These are phyloP conservation scores for Botrytis hyacinthi DNA, from an alignment of 2,329 filamentous ascomycete species.

Conservation along the genomic window DNA sequence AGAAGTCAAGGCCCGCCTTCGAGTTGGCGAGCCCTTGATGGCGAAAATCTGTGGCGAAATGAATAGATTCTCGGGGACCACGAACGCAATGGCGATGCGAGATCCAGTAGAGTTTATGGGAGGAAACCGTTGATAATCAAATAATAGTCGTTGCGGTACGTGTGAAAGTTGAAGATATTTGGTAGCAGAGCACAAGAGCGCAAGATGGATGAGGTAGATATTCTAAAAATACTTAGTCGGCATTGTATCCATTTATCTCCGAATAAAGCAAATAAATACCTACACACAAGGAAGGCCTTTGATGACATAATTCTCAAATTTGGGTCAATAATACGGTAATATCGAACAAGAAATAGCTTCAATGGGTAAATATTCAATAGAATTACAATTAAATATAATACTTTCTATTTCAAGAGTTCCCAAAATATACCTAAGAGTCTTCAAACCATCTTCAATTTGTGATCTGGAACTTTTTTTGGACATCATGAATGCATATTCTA, in stretches of 20 bases:
- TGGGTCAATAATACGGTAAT: background rate
- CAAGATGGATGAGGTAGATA: background rate
- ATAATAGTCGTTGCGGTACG: background rate
- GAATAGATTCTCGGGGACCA: background rate
- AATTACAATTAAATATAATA: background rate
- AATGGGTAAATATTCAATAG: background rate
- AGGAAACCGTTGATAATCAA: background rate
- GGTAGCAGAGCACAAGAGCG: constrained; percentile 1
- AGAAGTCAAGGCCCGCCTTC: constrained; percentile 33
- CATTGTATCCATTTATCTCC: constrained; percentile 14
- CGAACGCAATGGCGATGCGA: background rate
- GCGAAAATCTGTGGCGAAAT: background rate
- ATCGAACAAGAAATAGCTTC: background rate
- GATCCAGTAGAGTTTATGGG: background rate
- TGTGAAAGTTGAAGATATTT: background rate
- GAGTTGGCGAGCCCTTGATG: constrained; percentile 31
- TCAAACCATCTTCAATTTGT: background rate
- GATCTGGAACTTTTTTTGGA: background rate
- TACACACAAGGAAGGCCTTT: background rate
- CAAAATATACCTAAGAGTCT: background rate
- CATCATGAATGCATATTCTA: too few species aligned
- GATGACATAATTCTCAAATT: background rate
- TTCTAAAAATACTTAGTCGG: constrained; percentile 11
- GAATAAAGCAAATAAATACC: constrained; percentile 7
- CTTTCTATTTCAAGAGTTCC: background rate